A percentile compares a stretch with the other conserved stretches of the same genome.
phyloP scores from a whole-genome alignment of 805 yeast species.

The Teunomyces lycoperdinae region DNA sequence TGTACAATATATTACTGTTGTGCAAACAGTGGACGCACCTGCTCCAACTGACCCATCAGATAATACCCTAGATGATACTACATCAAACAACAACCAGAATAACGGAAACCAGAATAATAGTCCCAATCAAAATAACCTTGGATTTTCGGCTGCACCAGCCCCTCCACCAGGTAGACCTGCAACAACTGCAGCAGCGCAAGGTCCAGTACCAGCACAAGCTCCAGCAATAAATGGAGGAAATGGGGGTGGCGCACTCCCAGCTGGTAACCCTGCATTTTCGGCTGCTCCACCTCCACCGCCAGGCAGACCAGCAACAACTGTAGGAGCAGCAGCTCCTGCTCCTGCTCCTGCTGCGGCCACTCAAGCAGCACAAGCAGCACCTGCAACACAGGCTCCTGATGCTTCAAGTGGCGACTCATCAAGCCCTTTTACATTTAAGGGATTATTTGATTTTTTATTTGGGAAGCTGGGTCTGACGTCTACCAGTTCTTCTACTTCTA shows the following conservation, averaged over 20 bases:
- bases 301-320: slow-evolving; percentile 4
- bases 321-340: background rate
- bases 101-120: background rate
- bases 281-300: background rate
- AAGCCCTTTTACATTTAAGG: slow-evolving; percentile 11
- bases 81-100: background rate
- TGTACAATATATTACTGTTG: slow-evolving; percentile 6
- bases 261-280: background rate
- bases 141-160: slow-evolving; percentile 8
- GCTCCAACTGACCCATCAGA: background rate
- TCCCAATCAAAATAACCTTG: background rate
- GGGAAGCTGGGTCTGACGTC: slow-evolving; percentile 3
- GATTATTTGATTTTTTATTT: slow-evolving; percentile 10
- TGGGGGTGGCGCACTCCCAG: background rate
- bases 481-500: slow-evolving; percentile 3
- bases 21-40: slow-evolving; percentile 5
- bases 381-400: slow-evolving; percentile 28
- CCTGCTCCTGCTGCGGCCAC: slow-evolving; percentile 1
- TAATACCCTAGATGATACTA: background rate
- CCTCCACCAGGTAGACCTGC: slow-evolving; percentile 6
- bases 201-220: slow-evolving; percentile 24
- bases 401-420: slow-evolving; percentile 21
- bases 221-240: slow-evolving; percentile 6
- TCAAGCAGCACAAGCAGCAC: slow-evolving; percentile 18
- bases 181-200: slow-evolving; percentile 16